These are phyloP conservation scores for Dipteronia sinensis DNA, from an alignment of 345 rosid species.

Conservation along the genomic window DNA sequence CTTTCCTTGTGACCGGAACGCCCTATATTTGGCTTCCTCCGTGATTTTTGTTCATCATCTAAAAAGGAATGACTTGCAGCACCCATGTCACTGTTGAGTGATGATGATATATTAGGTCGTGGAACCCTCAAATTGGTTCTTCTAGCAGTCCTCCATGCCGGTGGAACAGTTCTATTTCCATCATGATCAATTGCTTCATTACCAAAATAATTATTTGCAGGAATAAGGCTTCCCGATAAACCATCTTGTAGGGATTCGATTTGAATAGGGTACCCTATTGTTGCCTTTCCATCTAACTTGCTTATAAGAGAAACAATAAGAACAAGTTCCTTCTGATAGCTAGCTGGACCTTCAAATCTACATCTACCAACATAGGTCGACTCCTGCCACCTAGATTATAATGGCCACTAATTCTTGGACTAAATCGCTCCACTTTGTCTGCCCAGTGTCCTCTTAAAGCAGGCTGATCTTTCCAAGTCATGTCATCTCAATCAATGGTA, in stretches of 20 bases:
- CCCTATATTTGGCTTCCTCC: constrained; percentile 39
- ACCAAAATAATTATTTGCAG: constrained; percentile 41
- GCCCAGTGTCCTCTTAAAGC: constrained; percentile 43
- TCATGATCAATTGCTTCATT: constrained; percentile 53
- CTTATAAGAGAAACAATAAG: constrained; percentile 85
- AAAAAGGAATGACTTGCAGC: constrained; percentile 34
- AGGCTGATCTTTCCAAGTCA: constrained; percentile 51
- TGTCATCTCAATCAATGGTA: constrained; percentile 59
- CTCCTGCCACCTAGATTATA: constrained; percentile 45
- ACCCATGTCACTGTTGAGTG: constrained; percentile 46
- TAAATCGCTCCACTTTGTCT: constrained; percentile 37
- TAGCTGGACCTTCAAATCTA: constrained; percentile 85
- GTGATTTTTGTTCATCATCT: constrained; percentile 48
- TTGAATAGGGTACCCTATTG: constrained; percentile 88
- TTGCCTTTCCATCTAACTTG: constrained; percentile 81
- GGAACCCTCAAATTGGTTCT: constrained; percentile 83
- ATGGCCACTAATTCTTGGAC: constrained; percentile 41
- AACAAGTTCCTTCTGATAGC: constrained; percentile 72
- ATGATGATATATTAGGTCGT: constrained; percentile 53
- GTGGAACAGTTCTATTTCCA: constrained; percentile 51
- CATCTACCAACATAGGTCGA: constrained; percentile 64
- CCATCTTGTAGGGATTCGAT: constrained; percentile 76
- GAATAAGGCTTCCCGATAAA: constrained; percentile 54
- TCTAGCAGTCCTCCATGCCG: constrained; percentile 94
- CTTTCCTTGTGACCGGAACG: constrained; percentile 43